A percentile compares a stretch with the other conserved stretches of the same genome.
These are phyloP conservation scores for Leonotis leonurus DNA, from an alignment of 257 asterid genomes.

Conservation along the genomic window DNA sequence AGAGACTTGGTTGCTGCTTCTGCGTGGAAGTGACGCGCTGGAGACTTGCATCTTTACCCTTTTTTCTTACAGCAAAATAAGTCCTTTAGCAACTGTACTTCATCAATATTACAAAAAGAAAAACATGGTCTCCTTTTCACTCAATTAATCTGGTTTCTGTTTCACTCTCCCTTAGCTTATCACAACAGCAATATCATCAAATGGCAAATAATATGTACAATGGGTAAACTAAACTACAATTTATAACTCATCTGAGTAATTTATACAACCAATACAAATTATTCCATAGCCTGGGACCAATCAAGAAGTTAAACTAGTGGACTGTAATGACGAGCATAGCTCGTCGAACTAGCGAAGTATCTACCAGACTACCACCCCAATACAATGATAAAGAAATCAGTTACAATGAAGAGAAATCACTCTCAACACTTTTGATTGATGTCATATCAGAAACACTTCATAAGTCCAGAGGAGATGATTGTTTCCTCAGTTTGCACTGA, in stretches of 20 bases:
- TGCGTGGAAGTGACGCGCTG: constrained; percentile 63
- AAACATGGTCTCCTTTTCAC: no score
- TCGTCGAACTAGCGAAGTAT: not conserved
- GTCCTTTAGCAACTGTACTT: constrained; percentile 9
- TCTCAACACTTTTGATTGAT: not conserved
- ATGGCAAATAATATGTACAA: constrained; percentile 4
- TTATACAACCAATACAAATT: constrained; percentile 29
- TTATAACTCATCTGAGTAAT: constrained; percentile 13
- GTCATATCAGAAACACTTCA: not conserved
- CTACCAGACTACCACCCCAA: constrained; percentile 10
- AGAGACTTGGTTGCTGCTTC: constrained; percentile 86
- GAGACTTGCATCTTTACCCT: not conserved
- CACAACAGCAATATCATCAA: not conserved
- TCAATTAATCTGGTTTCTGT: not conserved
- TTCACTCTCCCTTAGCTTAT: not conserved
- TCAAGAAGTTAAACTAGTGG: constrained; percentile 15
- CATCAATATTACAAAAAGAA: not conserved
- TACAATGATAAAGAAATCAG: constrained; percentile 5
- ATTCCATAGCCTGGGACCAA: constrained; percentile 24
- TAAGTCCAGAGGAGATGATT: no score
- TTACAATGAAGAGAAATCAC: constrained; percentile 5
- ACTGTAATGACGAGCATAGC: not conserved
- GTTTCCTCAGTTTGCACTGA: constrained; percentile 44
- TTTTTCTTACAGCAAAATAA: constrained; percentile 11
- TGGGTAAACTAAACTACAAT: constrained; percentile 20